These are phyloP conservation scores for Barbatosphaeria neglecta DNA, from an alignment of 495 filamentous ascomycete species.

Conservation along the genomic window DNA sequence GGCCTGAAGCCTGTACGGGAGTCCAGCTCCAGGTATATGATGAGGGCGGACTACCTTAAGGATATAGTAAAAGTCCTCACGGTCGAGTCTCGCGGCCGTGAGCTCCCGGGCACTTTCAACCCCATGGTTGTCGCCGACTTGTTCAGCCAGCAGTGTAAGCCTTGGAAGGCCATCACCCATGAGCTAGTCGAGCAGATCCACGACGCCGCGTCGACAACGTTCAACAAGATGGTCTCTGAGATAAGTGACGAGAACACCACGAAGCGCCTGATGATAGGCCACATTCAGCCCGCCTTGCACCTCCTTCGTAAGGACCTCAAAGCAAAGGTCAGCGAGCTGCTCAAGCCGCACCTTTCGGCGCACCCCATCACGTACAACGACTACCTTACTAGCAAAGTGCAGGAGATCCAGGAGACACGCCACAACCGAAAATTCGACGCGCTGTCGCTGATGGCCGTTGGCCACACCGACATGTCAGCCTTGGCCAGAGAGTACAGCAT, in stretches of 20 bases:
- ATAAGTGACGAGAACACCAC: neutral
- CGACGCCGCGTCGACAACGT: slow-evolving; percentile 13
- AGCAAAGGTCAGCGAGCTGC: slow-evolving; percentile 9
- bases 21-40: slow-evolving; percentile 5
- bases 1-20: neutral
- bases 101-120: slow-evolving; percentile 29
- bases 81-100: slow-evolving; percentile 13
- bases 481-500: no score
- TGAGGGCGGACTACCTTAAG: slow-evolving; percentile 3
- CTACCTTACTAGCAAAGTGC: slow-evolving; percentile 35
- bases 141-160: slow-evolving; percentile 24
- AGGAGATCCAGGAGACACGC: slow-evolving; percentile 23
- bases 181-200: slow-evolving; percentile 17
- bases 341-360: slow-evolving; percentile 10
- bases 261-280: slow-evolving; percentile 2
- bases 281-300: slow-evolving; percentile 9
- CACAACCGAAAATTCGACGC: slow-evolving; percentile 15
- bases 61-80: slow-evolving; percentile 1
- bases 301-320: slow-evolving; percentile 5
- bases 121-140: slow-evolving; percentile 27
- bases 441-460: slow-evolving; percentile 9
- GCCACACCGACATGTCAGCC: no score
- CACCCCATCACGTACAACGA: slow-evolving; percentile 43
- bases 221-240: neutral
- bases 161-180: slow-evolving; percentile 21